Base-by-base conservation (phyloP, 768 basidiomycete species). In the Kwoniella sp. region DNA sequence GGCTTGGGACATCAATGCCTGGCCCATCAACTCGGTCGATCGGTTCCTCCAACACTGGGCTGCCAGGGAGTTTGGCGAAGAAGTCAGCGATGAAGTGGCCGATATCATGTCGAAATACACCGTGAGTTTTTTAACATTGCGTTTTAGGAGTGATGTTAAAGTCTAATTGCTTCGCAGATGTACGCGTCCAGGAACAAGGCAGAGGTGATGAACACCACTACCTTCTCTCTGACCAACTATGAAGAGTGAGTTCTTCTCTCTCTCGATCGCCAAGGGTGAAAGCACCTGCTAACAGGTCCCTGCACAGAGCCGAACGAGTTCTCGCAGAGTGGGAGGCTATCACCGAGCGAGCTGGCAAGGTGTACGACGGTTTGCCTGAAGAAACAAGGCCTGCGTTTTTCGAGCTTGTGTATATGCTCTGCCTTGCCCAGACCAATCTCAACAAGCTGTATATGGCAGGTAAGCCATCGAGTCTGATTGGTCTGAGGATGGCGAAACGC, bases 211-310 rank as follows among this genome's bases (percentile, higher is more conserved):
- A 86, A 86, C 72, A 63, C 82, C 7, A 87, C 86, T 1, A 87
- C 85, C 0, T 90, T 83, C 78, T 87, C 86, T 63, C 72, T 89
- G 67, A 82, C 82, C 52, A 86, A 88, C 73, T 89, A 88, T 75
- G 81, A 88, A 73, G 88, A 90, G 88, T 88, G 67, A 64, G 86
- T 81, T 3, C 21, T 19, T 2, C 37, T 40, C 37, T 60, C 2
- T 54, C 24, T 3, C 21, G 29, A 21, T 37, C 7, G 36, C 21
- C n/a, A 8, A 25, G 9, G 17, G 7, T 44, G 8, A 25, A 6
- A 29, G 55, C 24, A 46, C 25, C 6, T 53, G 30, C 17, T 49
- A 8, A 36, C 10, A 30, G 9, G 33, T 13, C 13, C 13, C 7
- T 33, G 5, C 13, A 13, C 65, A 88, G 87, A 73, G 86, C 88